Evolutionary conservation across 2,329 filamentous ascomycete genomes (phyloP), one percentile per base, ranked within the genome.

Genomic region (Penicillium sp.): DNA sequence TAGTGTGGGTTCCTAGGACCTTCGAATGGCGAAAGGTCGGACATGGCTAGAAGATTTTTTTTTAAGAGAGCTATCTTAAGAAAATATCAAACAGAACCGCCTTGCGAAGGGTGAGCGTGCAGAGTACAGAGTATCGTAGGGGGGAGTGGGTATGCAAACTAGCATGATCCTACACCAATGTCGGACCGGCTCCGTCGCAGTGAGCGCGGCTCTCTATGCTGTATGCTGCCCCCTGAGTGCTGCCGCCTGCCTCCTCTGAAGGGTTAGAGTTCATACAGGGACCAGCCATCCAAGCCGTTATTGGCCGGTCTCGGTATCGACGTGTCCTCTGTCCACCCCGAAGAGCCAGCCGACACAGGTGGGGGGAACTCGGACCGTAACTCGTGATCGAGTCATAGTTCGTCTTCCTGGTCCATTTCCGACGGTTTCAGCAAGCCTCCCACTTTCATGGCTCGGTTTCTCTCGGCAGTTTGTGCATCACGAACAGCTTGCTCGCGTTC

Each of bases 401-500:
- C 87, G 56, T 91, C 87, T 52, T 89, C 80, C 50, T 85, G 82
- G 36, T 89, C 91, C 62, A 98, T 80, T 66, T 98, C 93, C n/a
- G 89, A 93, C 34, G 93, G 94, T 76, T 98, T 97, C 60, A 98
- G 76, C 47, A 98, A 76, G 59, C 94, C 93, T 54, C 93, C 90
- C 40, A 98, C 88, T 76, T 95, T 97, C 72, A 91, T 87, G 48
- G 87, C 83, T 54, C 91, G 84, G 69, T 96, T 88, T 58, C 90
- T 83, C 65, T 98, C 94, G 15, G 88, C 86, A 33, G 85, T 83
- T 65, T 90, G 88, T 32, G 86, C 87, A 56, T 91, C 87, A 51
- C 81, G 82, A 46, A 91, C 84, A 50, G 89, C 88, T 66, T 94
- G 86, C 68, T 98, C 93, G 67, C 94, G 89, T 67, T 98, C 93